These are phyloP conservation scores for Tilletia caries DNA, from an alignment of 1,284 basidiomycete genomes.

Conservation along the genomic window DNA sequence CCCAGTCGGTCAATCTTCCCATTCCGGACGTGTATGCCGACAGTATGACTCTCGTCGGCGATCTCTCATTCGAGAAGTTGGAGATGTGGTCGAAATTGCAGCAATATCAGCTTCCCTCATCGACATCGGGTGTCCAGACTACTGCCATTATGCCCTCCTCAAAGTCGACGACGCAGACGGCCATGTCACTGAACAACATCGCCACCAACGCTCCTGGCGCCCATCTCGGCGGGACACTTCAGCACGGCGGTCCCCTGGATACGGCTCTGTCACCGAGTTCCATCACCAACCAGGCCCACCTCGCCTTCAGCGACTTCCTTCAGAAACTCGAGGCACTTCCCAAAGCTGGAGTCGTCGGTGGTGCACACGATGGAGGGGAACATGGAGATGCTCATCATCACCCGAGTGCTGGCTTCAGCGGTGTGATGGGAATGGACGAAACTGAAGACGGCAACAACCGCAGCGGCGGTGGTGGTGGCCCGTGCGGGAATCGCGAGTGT, in stretches of 20 bases:
- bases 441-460: constrained; percentile 26
- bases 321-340: constrained; percentile 39
- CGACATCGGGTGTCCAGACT: neutral
- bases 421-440: constrained; percentile 13
- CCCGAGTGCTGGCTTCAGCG: neutral
- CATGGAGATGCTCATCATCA: too few relatives aligned
- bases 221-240: too few relatives aligned
- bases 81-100: constrained; percentile 38
- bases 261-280: too few relatives aligned
- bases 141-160: too few relatives aligned
- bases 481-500: constrained; percentile 24
- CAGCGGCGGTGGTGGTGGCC: constrained; percentile 26
- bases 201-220: too few relatives aligned
- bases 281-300: too few relatives aligned
- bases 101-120: constrained; percentile 17
- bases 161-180: neutral
- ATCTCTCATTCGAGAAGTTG: constrained; percentile 34
- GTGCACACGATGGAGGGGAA: neutral
- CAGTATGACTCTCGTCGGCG: constrained; percentile 16
- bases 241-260: too few relatives aligned
- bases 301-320: constrained; percentile 31
- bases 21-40: neutral
- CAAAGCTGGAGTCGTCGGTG: constrained; percentile 33
- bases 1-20: constrained; percentile 15
- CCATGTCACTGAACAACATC: neutral